These are phyloP conservation scores for Cryptosporidium sp. DNA, from an alignment of 169 alveolate species.

Conservation along the genomic window DNA sequence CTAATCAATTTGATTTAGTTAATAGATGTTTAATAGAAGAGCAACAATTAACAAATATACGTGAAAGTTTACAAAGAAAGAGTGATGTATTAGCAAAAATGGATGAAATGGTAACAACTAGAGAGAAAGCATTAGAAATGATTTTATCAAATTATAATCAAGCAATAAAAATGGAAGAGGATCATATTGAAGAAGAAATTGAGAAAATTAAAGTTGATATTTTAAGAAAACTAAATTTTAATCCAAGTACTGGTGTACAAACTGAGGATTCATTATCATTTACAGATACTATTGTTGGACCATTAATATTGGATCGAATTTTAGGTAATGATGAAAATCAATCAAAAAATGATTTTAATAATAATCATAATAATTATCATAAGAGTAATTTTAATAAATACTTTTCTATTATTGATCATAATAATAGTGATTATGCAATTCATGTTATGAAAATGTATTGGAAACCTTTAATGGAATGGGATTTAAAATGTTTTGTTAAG, in stretches of 20 bases:
- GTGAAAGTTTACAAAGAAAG: constrained; percentile 36
- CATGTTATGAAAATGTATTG: constrained; percentile 45
- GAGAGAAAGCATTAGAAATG: constrained; percentile 66
- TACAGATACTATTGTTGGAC: constrained; percentile 71
- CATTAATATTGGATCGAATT: constrained; percentile 58
- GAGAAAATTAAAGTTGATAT: constrained; percentile 36
- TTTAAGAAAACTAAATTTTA: constrained; percentile 20
- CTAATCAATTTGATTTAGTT: constrained; percentile 73
- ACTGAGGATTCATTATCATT: constrained; percentile 75
- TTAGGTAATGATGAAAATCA: background rate
- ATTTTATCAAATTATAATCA: constrained; percentile 37
- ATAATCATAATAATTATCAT: background rate
- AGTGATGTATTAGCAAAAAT: constrained; percentile 43
- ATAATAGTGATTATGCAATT: constrained; percentile 48
- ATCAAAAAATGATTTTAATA: background rate
- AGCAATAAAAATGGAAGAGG: constrained; percentile 55
- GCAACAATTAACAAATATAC: constrained; percentile 59
- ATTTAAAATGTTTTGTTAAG: constrained; percentile 62
- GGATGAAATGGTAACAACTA: constrained; percentile 53
- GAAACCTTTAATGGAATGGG: constrained; percentile 77
- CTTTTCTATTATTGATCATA: background rate
- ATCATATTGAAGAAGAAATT: constrained; percentile 45
- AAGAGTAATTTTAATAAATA: background rate
- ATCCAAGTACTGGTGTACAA: constrained; percentile 52
- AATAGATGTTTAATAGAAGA: constrained; percentile 73